These are phyloP conservation scores for Coemansia sp. DNA, from an alignment of 192 early-diverging fungal species.

Conservation along the genomic window DNA sequence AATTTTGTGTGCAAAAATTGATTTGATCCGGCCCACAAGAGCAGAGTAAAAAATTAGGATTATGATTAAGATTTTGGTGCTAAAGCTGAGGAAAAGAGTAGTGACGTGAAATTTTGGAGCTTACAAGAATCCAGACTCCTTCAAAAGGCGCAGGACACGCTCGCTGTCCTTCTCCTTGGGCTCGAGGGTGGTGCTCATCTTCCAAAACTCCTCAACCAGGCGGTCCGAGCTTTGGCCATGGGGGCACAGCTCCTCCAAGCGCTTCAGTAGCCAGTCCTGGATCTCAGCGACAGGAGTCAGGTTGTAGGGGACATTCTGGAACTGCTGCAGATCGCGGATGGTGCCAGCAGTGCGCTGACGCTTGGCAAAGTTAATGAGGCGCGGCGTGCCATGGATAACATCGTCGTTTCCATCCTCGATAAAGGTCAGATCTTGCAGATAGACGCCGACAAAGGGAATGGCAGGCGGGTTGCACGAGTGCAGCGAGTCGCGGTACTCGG, in stretches of 20 bases:
- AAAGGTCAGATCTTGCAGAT: slow-evolving; percentile 88
- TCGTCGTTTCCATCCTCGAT: slow-evolving; percentile 89
- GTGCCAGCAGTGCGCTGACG: slow-evolving; percentile 85
- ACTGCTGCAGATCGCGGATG: slow-evolving; percentile 87
- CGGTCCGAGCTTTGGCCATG: slow-evolving; percentile 60
- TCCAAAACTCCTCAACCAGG: slow-evolving; percentile 72
- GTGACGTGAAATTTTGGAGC: background rate
- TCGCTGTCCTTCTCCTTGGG: slow-evolving; percentile 86
- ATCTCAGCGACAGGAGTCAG: slow-evolving; percentile 80
- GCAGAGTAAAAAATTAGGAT: background rate
- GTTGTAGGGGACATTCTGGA: slow-evolving; percentile 80
- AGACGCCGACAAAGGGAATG: slow-evolving; percentile 85
- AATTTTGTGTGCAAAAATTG: background rate
- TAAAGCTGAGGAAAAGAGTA: background rate
- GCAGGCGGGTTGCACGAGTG: slow-evolving; percentile 79
- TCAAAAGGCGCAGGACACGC: slow-evolving; percentile 73
- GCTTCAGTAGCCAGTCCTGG: slow-evolving; percentile 74
- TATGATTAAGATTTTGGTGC: background rate
- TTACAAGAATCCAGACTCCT: slow-evolving; percentile 80
- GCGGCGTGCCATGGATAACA: slow-evolving; percentile 61
- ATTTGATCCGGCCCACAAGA: background rate
- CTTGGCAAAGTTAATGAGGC: slow-evolving; percentile 91
- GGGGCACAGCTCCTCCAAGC: slow-evolving; percentile 69
- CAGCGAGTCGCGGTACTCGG: slow-evolving; percentile 78
- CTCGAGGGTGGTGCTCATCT: slow-evolving; percentile 78